Conservation (phyloP, 768 basidiomycete species). For the Hortiboletus campestris region DNA sequence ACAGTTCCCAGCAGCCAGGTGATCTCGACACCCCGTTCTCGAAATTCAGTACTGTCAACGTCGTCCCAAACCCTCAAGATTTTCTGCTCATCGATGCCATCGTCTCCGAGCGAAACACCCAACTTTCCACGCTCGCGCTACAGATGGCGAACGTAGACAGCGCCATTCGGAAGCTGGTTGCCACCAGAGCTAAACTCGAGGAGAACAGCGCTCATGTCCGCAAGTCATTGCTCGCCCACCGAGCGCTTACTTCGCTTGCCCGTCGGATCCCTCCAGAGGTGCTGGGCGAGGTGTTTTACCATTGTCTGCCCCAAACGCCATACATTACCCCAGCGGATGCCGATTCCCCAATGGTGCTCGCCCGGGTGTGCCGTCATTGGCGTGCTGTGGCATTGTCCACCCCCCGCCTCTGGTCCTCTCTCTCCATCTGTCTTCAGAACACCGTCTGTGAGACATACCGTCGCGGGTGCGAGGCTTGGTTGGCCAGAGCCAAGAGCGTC, state of each 20-base stretch:
- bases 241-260: conserved; percentile 20
- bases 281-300: conserved; percentile 30
- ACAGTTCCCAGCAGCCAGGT: conserved; percentile 1
- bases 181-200: conserved; percentile 19
- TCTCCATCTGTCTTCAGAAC: conserved; percentile 22
- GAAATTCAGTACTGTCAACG: conserved; percentile 3
- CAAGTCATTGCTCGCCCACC: conserved; percentile 23
- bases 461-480: conserved; percentile 24
- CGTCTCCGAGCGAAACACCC: conserved; percentile 18
- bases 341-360: conserved; percentile 27
- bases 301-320: conserved; percentile 24
- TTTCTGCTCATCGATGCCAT: conserved; percentile 14
- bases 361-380: conserved; percentile 31
- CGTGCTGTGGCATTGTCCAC: conserved; percentile 30
- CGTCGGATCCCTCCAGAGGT: conserved; percentile 30
- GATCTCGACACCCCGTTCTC: conserved; percentile 23
- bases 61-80: conserved; percentile 16
- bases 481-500: conserved; percentile 30
- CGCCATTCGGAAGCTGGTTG: conserved; percentile 19
- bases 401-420: conserved; percentile 32
- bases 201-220: conserved; percentile 15
- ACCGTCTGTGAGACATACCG: conserved; percentile 8
- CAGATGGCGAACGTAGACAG: conserved; percentile 20
- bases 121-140: conserved; percentile 18
- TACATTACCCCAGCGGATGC: conserved; percentile 24